phyloP scores from a whole-genome alignment of 805 yeast genomes.

The Wickerhamomyces hampshirensis region DNA sequence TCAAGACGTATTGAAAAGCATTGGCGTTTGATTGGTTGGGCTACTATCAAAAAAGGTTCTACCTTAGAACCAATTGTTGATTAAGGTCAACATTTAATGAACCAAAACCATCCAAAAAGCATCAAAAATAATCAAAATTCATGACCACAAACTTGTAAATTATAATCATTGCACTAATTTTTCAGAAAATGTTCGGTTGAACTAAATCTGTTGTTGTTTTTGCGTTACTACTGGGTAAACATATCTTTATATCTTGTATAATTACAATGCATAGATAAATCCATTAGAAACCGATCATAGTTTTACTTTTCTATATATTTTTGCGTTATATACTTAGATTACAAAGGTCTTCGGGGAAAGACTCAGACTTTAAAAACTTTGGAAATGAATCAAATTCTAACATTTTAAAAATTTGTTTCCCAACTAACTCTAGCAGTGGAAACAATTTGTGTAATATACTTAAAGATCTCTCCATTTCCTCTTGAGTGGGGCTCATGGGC shows the following conservation, averaged over 20 bases:
- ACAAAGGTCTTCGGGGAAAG: conserved; percentile 14
- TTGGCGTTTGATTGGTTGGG: conserved; percentile 99
- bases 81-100: neutral
- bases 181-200: neutral
- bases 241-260: too few relatives aligned
- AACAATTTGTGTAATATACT: conserved; percentile 32
- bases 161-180: neutral
- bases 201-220: too few relatives aligned
- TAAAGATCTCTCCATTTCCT: conserved; percentile 30
- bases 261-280: too few relatives aligned
- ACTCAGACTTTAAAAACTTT: conserved; percentile 50
- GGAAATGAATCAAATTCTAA: conserved; percentile 74
- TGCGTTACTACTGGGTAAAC: too few relatives aligned
- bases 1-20: conserved; percentile 99
- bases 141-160: neutral
- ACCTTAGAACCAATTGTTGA: conserved; percentile 65
- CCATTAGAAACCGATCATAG: too few relatives aligned
- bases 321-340: too few relatives aligned
- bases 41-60: conserved; percentile 92
- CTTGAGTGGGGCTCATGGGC: conserved; percentile 29
- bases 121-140: neutral
- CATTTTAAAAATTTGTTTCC: conserved; percentile 45
- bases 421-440: conserved; percentile 45
- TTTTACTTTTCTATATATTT: too few relatives aligned
- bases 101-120: neutral